phyloP scores from a whole-genome alignment of 2,329 filamentous ascomycete genomes.

The Stromatinia cepivora region DNA sequence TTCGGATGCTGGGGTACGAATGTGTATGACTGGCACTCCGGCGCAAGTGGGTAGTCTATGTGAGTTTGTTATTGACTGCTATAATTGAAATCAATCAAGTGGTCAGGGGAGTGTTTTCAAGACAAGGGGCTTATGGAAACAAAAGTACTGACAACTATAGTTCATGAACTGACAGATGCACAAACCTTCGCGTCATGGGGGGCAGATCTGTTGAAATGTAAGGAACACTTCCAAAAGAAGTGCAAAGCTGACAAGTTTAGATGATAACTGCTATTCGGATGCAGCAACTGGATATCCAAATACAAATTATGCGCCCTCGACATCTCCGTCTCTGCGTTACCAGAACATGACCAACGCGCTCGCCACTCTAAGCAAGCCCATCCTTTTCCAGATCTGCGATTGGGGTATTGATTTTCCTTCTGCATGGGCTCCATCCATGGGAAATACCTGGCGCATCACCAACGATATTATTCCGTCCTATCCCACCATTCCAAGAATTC shows the following conservation, averaged over 20 bases:
- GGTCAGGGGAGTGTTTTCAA: neutral
- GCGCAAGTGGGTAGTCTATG: constrained; percentile 34
- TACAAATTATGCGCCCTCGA: constrained; percentile 40
- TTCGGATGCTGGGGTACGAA: constrained; percentile 42
- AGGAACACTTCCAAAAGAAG: neutral
- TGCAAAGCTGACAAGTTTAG: constrained; percentile 28
- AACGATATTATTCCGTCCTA: constrained; percentile 46
- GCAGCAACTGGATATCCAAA: constrained; percentile 43
- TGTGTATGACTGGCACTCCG: constrained; percentile 37
- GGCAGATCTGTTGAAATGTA: constrained; percentile 48
- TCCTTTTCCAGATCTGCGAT: constrained; percentile 46
- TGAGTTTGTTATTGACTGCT: constrained; percentile 28
- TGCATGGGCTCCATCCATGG: constrained; percentile 43
- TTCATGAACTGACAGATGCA: constrained; percentile 34
- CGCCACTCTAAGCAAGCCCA: constrained; percentile 33
- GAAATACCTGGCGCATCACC: constrained; percentile 45
- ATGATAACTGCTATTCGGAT: constrained; percentile 44
- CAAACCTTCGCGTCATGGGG: constrained; percentile 38
- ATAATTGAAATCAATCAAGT: neutral
- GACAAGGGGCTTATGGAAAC: no score
- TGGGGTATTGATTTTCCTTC: constrained; percentile 47
- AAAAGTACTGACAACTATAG: constrained; percentile 22
- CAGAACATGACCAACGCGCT: constrained; percentile 43
- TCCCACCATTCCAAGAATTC: constrained; percentile 43
- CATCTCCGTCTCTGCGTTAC: constrained; percentile 41